Evolutionary conservation across 257 asterid genomes (phyloP).

Genomic region (Prunella vulgaris): DNA sequence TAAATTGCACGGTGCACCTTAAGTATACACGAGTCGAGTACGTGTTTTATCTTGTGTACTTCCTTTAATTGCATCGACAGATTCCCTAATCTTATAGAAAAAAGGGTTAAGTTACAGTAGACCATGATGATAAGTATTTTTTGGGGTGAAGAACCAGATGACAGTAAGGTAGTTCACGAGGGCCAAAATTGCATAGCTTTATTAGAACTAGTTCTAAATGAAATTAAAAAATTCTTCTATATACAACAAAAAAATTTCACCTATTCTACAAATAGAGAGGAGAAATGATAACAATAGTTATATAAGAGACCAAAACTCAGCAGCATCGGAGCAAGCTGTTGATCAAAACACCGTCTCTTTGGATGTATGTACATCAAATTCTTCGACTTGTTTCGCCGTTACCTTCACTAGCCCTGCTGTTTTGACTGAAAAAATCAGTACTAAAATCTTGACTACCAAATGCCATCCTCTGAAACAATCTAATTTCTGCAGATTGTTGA

Average conservation of each 20-base stretch:
- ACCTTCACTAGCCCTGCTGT: constrained; percentile 36
- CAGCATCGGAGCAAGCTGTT: not conserved
- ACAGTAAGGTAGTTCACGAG: not conserved
- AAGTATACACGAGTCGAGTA: no score
- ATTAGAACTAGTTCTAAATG: constrained; percentile 1
- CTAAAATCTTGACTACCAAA: constrained; percentile 72
- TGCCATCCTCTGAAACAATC: constrained; percentile 80
- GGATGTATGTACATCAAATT: constrained; percentile 18
- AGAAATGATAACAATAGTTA: not conserved
- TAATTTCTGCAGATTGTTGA: constrained; percentile 78
- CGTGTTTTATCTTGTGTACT: no score
- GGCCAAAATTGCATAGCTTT: constrained; percentile 31
- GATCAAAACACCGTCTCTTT: not conserved
- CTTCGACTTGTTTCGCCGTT: constrained; percentile 22
- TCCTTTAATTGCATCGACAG: no score
- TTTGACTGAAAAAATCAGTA: constrained; percentile 62
- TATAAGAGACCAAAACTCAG: not conserved
- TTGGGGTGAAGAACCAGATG: not conserved
- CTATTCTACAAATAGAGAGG: constrained; percentile 18
- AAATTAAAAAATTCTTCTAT: constrained; percentile 31
- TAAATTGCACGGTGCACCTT: no score
- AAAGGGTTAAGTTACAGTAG: not conserved
- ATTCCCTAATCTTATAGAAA: no score
- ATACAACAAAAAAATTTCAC: constrained; percentile 40
- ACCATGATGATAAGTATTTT: not conserved